Evolutionary conservation across 2,329 filamentous ascomycete genomes (phyloP), one percentile per base, ranked within the genome.

Genomic region (Sporothrix protearum): DNA sequence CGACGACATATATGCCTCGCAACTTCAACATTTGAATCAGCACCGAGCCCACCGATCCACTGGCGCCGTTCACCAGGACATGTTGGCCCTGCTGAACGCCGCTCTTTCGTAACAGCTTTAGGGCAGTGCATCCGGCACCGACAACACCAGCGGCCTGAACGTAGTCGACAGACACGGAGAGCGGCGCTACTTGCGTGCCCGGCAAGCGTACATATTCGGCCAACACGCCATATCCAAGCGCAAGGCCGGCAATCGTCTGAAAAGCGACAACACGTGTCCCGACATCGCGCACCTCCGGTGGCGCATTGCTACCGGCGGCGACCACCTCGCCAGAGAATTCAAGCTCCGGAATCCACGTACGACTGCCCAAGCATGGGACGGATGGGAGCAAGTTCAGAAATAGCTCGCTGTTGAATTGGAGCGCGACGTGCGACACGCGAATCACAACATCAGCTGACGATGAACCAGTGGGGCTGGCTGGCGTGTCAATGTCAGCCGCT

Each of bases 51-150:
- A 86, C 82, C 6, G 84, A 85, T 0, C 84, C 84, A 73, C 83
- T 85, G 19, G 83, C 85, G 1, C 83, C 84, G 72, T 85, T 84
- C 0, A 86, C 78, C 57, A 86, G 73, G 39, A 85, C 82, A 1
- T 78, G 76, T 49, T 81, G 78, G 0, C 84, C 82, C n/a, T 8
- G 76, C 75, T 6, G 19, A 9, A 68, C 66, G 70, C 70, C 70
- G 0, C 78, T 77, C 28, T 76, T 75, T 10, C 72, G 72, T 16
- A 80, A 59, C 66, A 79, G 61, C 19, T 77, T 69, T 16, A 74
- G 71, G 0, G 77, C 78, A 6, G 79, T 81, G 72, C 80, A 79
- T 1, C 77, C 79, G 0, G 76, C 73, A 28, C 80, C 74, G 5
- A 78, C 76, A n/a, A 81, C 61, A 7, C 79, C 36, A 2, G 76